Evolutionary conservation across 2,329 filamentous ascomycete genomes (phyloP), one percentile per base, ranked within the genome.

Genomic region (Exophiala dermatitidis): DNA sequence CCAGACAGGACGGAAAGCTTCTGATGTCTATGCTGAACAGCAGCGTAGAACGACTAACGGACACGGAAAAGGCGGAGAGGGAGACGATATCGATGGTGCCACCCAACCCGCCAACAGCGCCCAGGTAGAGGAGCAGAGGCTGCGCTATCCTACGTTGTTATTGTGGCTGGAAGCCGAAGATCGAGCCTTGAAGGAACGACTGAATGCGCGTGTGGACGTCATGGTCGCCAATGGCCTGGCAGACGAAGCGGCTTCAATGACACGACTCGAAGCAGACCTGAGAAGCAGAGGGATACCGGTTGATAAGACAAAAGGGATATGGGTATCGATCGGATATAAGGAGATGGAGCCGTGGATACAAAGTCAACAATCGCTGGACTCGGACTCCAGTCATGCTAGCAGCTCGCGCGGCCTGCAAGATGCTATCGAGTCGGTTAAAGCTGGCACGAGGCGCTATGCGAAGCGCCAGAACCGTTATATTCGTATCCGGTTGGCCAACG

Each of bases 291-390:
- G 82, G 0, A 68, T 74, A 1, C 60, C 69, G 0, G 70, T 93
- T 1, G 89, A 97, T 65, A 77, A 82, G 60, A 86, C 81, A 1
- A 82, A 84, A 49, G 94, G 93, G 0, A 94, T 98, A 41, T 98
- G 91, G 90, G 86, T 95, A 49, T 93, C 90, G 1, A 98, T 98
- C 57, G 93, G 93, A 1, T 96, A 90, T 71, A 96, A 94, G 67
- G 89, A 98, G 66, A 86, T 97, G 65, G 79, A 86, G 53, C 77
- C 81, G 0, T 95, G 90, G 64, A 72, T 90, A 28, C 63, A 71
- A 1, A 77, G 53, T 62, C 60, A 49, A 28, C 62, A 50, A 57
- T 63, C 30, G 46, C 59, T 38, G 48, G 31, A 52, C 10, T 4
- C 7, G n/a, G 44, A 53, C 29, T 29, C 36, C 19, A 19, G 19